phyloP scores from a whole-genome alignment of 495 filamentous ascomycete species.

The Talaromyces thailandensis region DNA sequence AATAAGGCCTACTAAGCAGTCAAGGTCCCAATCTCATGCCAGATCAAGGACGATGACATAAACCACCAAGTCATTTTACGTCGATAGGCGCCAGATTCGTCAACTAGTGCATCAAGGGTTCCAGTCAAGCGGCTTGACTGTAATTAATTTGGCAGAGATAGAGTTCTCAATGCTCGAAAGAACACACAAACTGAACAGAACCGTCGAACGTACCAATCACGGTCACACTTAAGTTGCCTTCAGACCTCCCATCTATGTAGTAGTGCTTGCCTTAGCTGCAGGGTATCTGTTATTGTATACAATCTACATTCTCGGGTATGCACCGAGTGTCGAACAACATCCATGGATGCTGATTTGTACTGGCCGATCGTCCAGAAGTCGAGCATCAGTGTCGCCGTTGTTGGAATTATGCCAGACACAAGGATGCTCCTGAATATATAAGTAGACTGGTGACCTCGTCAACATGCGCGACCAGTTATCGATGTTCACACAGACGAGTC shows the following conservation, averaged over 20 bases:
- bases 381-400: background rate
- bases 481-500: background rate
- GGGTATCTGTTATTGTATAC: background rate
- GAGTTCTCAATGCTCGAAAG: background rate
- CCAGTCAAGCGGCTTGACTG: background rate
- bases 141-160: background rate
- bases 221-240: background rate
- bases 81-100: background rate
- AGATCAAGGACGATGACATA: background rate
- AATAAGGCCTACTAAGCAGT: background rate
- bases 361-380: background rate
- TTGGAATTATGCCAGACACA: background rate
- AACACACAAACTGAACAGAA: too few relatives aligned
- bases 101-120: background rate
- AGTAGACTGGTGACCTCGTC: background rate
- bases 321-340: background rate
- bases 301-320: background rate
- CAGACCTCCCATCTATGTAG: background rate
- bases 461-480: background rate
- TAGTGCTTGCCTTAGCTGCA: background rate
- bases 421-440: background rate
- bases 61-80: background rate
- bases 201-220: too few relatives aligned
- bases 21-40: background rate
- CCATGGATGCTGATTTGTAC: background rate